Evolutionary conservation across 163 green algal genomes (phyloP).

Genomic region (Prototheca cutis): DNA sequence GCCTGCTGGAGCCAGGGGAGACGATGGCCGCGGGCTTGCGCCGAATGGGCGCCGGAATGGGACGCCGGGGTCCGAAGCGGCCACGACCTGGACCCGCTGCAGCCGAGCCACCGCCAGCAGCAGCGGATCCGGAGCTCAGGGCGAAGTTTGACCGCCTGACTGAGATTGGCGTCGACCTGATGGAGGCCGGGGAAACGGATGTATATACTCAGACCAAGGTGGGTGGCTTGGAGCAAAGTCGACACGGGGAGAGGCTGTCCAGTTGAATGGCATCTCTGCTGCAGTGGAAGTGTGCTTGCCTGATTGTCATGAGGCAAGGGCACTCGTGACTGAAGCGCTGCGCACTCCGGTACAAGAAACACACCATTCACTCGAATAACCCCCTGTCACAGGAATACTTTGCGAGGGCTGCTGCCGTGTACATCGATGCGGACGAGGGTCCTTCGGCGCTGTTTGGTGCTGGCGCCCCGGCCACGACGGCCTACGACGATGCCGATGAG

Average conservation of each 20-base stretch:
- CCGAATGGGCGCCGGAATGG: slow-evolving; percentile 34
- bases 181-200: slow-evolving; percentile 60
- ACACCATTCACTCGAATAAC: too few relatives aligned
- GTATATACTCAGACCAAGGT: slow-evolving; percentile 46
- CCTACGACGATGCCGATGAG: slow-evolving; percentile 28
- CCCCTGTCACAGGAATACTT: slow-evolving; percentile 54
- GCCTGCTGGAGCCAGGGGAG: slow-evolving; percentile 46
- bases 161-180: slow-evolving; percentile 53
- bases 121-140: slow-evolving; percentile 9
- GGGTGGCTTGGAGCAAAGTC: too few relatives aligned
- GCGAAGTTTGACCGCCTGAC: slow-evolving; percentile 44
- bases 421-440: slow-evolving; percentile 24
- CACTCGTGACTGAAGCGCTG: too few relatives aligned
- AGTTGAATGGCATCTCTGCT: too few relatives aligned
- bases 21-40: slow-evolving; percentile 45
- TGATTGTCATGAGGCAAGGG: too few relatives aligned
- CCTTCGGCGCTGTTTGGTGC: neutral
- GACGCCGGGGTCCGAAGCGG: neutral
- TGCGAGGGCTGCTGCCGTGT: slow-evolving; percentile 32
- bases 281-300: too few relatives aligned
- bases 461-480: slow-evolving; percentile 4
- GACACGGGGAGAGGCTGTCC: too few relatives aligned
- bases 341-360: too few relatives aligned
- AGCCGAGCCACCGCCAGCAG: too few relatives aligned
- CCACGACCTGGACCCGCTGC: too few relatives aligned